Conservation (phyloP, 2,329 filamentous ascomycete genomes). For the Fusarium sp. region DNA sequence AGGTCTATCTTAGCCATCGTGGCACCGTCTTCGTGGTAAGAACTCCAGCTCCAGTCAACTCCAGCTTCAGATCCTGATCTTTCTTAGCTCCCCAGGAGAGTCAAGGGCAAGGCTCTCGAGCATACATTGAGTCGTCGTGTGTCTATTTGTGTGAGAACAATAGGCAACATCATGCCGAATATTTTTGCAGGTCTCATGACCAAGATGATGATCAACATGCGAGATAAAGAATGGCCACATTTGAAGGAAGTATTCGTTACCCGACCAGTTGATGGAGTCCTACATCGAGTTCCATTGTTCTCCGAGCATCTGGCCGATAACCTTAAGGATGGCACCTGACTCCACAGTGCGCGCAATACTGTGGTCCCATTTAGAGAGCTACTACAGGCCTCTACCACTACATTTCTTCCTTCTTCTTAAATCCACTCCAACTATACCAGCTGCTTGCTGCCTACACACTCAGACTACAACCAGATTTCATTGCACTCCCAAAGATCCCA, state of each 20-base stretch:
- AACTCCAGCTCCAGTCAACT: no score
- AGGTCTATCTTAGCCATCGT: conserved; percentile 57
- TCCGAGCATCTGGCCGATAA: conserved; percentile 45
- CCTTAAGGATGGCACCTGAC: conserved; percentile 37
- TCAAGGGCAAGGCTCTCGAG: conserved; percentile 50
- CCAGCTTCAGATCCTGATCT: conserved; percentile 3
- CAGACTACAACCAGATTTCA: no score
- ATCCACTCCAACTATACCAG: no score
- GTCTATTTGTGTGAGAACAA: conserved; percentile 28
- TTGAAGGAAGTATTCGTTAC: conserved; percentile 19
- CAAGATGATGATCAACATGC: conserved; percentile 23
- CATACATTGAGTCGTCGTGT: conserved; percentile 47
- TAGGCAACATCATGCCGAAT: conserved; percentile 24
- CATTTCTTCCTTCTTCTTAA: no score
- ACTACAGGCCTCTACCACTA: no score
- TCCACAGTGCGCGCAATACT: no score
- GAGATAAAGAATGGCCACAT: conserved; percentile 37
- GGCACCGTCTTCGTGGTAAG: conserved; percentile 43
- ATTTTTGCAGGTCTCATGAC: conserved; percentile 26
- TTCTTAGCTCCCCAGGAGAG: conserved; percentile 36
- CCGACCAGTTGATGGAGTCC: conserved; percentile 27
- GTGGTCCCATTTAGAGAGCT: not conserved
- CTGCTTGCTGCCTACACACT: no score
- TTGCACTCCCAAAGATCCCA: no score
- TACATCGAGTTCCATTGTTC: conserved; percentile 44